A percentile compares a stretch with the other conserved stretches of the same genome.
These are phyloP conservation scores for Bipolaris victoriae DNA, from an alignment of 2,329 filamentous ascomycete genomes.

Conservation along the genomic window DNA sequence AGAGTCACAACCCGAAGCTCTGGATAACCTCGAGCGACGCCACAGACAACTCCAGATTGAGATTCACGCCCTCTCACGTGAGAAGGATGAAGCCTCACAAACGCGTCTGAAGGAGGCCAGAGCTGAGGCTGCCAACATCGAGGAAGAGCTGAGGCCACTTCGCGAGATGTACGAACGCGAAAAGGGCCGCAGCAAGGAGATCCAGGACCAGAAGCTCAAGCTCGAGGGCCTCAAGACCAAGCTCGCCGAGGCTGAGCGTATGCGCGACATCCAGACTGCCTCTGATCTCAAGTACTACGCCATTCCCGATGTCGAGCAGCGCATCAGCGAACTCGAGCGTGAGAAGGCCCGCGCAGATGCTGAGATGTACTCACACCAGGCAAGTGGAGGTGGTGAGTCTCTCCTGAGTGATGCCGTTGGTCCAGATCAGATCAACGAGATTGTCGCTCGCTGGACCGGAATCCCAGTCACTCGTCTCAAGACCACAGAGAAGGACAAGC, in stretches of 20 bases:
- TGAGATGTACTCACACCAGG: conserved; percentile 61
- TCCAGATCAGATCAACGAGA: conserved; percentile 98
- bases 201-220: conserved; percentile 94
- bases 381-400: conserved; percentile 64
- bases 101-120: conserved; percentile 80
- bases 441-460: conserved; percentile 96
- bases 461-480: conserved; percentile 94
- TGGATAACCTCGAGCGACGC: conserved; percentile 91
- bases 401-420: conserved; percentile 94
- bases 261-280: conserved; percentile 81
- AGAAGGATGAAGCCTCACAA: conserved; percentile 93
- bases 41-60: conserved; percentile 93
- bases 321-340: conserved; percentile 80
- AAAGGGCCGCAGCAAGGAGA: conserved; percentile 86
- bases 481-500: conserved; percentile 96
- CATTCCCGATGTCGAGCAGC: conserved; percentile 85
- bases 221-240: conserved; percentile 91
- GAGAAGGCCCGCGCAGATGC: conserved; percentile 82
- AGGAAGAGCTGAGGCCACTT: conserved; percentile 89
- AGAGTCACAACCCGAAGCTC: conserved; percentile 93
- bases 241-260: conserved; percentile 88
- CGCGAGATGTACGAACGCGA: conserved; percentile 96
- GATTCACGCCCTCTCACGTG: conserved; percentile 90
- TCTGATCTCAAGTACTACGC: conserved; percentile 97
- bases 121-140: conserved; percentile 90